phyloP scores from a whole-genome alignment of 139 green algal species.

The Coelastrella sp. region DNA sequence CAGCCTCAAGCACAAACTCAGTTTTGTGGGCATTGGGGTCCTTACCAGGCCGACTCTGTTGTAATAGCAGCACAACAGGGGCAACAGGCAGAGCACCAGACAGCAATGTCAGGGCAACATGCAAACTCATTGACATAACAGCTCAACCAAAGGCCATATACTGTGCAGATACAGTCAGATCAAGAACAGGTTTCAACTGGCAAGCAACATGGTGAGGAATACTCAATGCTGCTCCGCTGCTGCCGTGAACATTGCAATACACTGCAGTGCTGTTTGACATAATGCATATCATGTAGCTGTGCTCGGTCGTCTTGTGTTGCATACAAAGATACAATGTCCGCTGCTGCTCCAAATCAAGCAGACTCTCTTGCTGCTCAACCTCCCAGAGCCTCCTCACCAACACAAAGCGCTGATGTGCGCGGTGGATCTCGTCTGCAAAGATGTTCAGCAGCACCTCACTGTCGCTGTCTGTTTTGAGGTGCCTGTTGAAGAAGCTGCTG shows the following conservation, averaged over 20 bases:
- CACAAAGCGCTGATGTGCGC: conserved; percentile 90
- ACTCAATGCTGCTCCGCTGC: background rate
- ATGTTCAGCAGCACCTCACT: conserved; percentile 99
- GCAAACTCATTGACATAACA: no score
- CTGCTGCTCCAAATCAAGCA: no score
- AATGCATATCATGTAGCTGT: background rate
- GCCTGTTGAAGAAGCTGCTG: conserved; percentile 89
- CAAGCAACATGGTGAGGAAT: no score
- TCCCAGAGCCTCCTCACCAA: conserved; percentile 31
- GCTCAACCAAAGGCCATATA: no score
- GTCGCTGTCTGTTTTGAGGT: conserved; percentile 92
- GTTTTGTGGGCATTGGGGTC: conserved; percentile 85
- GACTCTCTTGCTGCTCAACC: background rate
- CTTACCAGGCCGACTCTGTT: conserved; percentile 47
- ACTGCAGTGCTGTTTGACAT: background rate
- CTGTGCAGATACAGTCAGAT: no score
- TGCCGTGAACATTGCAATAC: background rate
- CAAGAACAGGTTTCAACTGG: no score
- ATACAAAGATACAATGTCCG: no score
- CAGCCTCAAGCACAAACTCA: conserved; percentile 93
- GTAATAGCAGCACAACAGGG: background rate
- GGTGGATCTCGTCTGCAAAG: conserved; percentile 94
- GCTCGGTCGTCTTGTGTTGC: background rate
- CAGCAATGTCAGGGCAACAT: background rate
- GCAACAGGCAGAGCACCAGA: background rate